Base-by-base conservation (phyloP, 495 filamentous ascomycete species). In the Trichoderma reesei region DNA sequence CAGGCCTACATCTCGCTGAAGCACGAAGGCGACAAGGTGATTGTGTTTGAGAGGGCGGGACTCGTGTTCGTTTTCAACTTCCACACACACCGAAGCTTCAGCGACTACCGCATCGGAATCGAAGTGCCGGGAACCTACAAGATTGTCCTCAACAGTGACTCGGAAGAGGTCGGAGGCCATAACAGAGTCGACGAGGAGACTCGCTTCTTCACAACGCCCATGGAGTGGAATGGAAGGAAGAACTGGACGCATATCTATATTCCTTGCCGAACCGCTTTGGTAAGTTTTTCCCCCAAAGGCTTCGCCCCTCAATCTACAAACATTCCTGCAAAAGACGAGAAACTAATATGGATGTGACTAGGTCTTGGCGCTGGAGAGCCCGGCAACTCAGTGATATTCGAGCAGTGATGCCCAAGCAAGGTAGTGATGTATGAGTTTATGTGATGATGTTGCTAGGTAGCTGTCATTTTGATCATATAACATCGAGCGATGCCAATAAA, bases 1-100 rank as follows among this genome's bases (percentile, higher is more conserved):
- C 92, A 97, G 79, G 94, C 93, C 5, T 94, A 92, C 72, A 86
- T 98, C 68, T 90, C 86, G 68, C 80, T 98, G 69, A 98, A 98
- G 85, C 86, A 98, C 75, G 92, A 98, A 72, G 78, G 71, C 44
- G 94, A 98, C 76, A 98, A 98, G 78, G 89, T 97, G 20, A 83
- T 98, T 66, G 92, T 95, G 61, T 98, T 98, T 73, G 94, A 98
- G 78, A 85, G 94, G 33, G 94, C 86, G 3, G 92, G 92, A 0
- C 73, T 96, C 48, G 78, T 98, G 39, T 98, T 90, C 83, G 84
- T 96, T 68, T 98, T 98, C 82, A 98, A 98, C 75, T 96, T 96
- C 81, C 86, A 97, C 72, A 87, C 90, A 5, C 83, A 83, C n/a
- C 70, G 88, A 51, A 96, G 90, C 79, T 98, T 88, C 73, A 85